Conservation (phyloP, 148 eudicot genomes). For the Rhododendron mucronatum region DNA sequence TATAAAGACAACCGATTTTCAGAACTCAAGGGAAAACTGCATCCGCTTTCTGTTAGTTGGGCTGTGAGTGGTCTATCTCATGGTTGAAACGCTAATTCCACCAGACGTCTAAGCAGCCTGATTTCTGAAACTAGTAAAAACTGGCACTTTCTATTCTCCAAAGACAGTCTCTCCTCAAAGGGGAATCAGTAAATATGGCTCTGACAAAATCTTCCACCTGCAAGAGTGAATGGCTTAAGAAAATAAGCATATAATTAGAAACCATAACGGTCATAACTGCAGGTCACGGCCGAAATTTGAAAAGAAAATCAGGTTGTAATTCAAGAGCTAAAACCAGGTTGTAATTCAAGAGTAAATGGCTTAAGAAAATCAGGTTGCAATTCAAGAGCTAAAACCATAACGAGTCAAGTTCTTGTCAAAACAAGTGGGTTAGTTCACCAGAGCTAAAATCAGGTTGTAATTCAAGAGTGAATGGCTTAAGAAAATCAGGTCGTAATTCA, state of each 20-base stretch:
- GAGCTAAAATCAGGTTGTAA: neutral
- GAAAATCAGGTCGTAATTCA: neutral
- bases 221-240: conserved; percentile 12
- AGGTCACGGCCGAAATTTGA: neutral
- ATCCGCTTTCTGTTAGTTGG: neutral
- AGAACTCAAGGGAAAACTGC: neutral
- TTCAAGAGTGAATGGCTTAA: neutral
- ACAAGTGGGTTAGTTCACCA: neutral
- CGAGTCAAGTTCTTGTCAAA: neutral
- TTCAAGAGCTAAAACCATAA: neutral
- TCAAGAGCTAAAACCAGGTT: too few relatives aligned
- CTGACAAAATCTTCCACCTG: conserved; percentile 92
- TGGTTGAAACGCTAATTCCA: neutral
- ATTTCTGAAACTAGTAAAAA: conserved; percentile 27
- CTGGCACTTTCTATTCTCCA: conserved; percentile 64
- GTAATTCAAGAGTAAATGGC: neutral
- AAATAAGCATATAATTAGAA: neutral
- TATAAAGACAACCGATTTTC: neutral
- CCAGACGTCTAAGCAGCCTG: neutral
- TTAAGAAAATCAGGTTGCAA: neutral
- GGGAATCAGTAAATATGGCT: conserved; percentile 92
- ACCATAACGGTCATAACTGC: neutral
- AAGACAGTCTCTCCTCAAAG: conserved; percentile 83
- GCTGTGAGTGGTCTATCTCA: neutral
- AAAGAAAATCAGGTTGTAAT: neutral